phyloP scores from a whole-genome alignment of 192 early-diverging fungal species.

The Coemansia sp. region DNA sequence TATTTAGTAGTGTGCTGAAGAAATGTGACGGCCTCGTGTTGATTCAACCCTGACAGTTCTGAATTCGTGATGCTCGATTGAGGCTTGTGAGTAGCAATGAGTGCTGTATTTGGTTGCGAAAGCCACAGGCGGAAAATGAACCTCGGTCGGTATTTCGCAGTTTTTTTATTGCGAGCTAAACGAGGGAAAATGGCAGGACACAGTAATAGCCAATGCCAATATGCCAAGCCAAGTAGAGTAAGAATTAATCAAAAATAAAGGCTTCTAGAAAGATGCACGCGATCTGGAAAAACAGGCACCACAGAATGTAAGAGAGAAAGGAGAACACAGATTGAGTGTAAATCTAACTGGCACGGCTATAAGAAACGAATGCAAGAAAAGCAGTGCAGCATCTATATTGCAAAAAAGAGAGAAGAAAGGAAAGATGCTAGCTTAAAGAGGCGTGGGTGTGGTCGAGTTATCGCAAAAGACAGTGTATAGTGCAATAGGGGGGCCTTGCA shows the following conservation, averaged over 20 bases:
- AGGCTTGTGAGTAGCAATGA: background rate
- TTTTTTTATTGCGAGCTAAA: background rate
- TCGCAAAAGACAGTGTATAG: background rate
- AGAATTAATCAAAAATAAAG: background rate
- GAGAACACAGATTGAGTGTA: background rate
- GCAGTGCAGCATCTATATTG: background rate
- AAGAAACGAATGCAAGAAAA: background rate
- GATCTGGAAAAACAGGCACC: background rate
- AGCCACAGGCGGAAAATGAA: background rate
- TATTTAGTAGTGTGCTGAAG: background rate
- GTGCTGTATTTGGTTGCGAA: background rate
- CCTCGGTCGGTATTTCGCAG: background rate
- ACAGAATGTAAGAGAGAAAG: background rate
- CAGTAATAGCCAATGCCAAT: slow-evolving; percentile 1
- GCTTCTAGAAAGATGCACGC: background rate
- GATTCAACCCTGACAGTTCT: no score
- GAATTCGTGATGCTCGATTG: background rate
- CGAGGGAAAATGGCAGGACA: background rate
- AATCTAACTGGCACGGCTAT: background rate
- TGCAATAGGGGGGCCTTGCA: background rate
- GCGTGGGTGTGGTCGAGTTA: slow-evolving; percentile 2
- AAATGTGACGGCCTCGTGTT: no score
- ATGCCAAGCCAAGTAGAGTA: background rate
- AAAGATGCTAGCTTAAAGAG: background rate
- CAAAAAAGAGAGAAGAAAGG: background rate